Evolutionary conservation across 2,329 filamentous ascomycete species (phyloP).

Genomic region (Cryoendolithus antarcticus): DNA sequence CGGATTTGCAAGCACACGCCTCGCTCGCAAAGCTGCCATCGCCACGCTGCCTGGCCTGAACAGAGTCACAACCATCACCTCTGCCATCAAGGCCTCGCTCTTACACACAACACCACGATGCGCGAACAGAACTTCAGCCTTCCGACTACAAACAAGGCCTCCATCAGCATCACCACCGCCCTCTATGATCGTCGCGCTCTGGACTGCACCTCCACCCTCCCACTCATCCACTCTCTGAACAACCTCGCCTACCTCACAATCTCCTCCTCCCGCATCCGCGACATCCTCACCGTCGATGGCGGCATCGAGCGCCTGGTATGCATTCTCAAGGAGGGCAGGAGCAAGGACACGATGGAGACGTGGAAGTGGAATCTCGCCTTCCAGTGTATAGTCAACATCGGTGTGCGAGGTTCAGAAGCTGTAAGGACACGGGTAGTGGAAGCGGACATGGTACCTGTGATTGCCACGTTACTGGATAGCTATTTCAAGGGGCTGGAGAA

Average conservation of each 20-base stretch:
- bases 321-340: constrained; percentile 94
- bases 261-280: constrained; percentile 89
- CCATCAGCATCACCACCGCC: constrained; percentile 94
- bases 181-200: constrained; percentile 94
- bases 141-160: constrained; percentile 98
- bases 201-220: constrained; percentile 94
- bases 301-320: constrained; percentile 92
- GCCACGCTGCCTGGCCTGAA: too few relatives aligned
- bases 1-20: too few relatives aligned
- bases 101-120: constrained; percentile 50
- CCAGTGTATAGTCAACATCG: constrained; percentile 98
- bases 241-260: constrained; percentile 97
- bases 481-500: constrained; percentile 95
- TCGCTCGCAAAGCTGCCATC: too few relatives aligned
- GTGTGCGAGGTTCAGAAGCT: constrained; percentile 84
- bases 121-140: constrained; percentile 99
- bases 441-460: constrained; percentile 97
- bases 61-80: too few relatives aligned
- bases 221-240: constrained; percentile 97
- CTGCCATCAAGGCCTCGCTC: background rate
- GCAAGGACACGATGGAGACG: constrained; percentile 99
- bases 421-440: constrained; percentile 93
- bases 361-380: constrained; percentile 99
- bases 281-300: constrained; percentile 97
- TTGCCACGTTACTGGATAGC: constrained; percentile 94